Evolutionary conservation across 1,284 basidiomycete species (phyloP).

Genomic region (Mycosarcoma mackinlayi): DNA sequence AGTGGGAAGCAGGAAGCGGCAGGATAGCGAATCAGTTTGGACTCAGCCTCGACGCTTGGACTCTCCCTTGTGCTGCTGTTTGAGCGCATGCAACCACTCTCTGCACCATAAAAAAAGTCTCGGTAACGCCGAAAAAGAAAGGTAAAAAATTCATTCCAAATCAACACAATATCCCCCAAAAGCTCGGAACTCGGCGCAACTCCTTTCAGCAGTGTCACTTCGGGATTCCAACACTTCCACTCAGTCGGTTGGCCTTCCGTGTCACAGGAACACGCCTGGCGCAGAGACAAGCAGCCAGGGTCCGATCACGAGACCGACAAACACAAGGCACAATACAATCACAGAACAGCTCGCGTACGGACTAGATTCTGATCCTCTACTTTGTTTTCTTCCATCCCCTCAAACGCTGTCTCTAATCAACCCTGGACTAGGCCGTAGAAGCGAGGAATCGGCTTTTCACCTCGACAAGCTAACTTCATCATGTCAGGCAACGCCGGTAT

Average conservation of each 20-base stretch:
- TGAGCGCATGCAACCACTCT: background rate
- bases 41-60: constrained; percentile 6
- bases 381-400: too few species aligned
- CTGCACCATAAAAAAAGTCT: too few species aligned
- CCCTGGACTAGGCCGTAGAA: too few species aligned
- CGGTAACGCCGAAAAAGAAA: background rate
- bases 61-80: background rate
- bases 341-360: too few species aligned
- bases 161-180: constrained; percentile 2
- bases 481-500: constrained; percentile 15
- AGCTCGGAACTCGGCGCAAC: constrained; percentile 2
- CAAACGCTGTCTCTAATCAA: too few species aligned
- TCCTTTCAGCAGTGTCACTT: background rate
- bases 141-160: background rate
- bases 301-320: background rate
- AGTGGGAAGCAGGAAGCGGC: background rate
- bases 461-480: too few species aligned
- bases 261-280: background rate
- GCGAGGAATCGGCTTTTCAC: too few species aligned
- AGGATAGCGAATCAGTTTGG: too few species aligned
- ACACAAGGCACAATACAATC: background rate
- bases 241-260: too few species aligned
- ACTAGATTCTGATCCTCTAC: too few species aligned
- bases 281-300: background rate
- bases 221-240: too few species aligned